Conservation (phyloP, 148 eudicot species). For the Selenicereus undatus region DNA sequence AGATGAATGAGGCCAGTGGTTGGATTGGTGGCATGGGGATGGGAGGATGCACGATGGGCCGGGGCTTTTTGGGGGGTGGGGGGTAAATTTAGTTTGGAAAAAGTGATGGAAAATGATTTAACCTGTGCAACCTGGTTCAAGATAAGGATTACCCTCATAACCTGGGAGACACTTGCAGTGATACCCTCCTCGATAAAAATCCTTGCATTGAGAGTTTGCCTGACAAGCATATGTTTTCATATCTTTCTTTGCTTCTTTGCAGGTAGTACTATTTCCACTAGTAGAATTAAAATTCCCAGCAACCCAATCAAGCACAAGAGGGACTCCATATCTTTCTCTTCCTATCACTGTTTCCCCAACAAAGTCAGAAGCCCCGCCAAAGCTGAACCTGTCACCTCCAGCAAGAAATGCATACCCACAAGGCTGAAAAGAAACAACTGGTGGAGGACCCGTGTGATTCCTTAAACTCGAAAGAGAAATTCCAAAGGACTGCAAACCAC, state of each 20-base stretch:
- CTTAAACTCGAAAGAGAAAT: conserved; percentile 1
- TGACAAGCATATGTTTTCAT: background rate
- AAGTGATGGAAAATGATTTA: background rate
- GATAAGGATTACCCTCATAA: conserved; percentile 4
- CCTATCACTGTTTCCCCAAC: background rate
- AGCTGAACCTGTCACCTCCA: background rate
- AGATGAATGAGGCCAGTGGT: too few relatives aligned
- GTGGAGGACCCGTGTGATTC: background rate
- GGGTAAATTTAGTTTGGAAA: background rate
- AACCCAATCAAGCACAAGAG: conserved; percentile 6
- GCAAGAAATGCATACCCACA: conserved; percentile 3
- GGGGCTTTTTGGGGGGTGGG: background rate
- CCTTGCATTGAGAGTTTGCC: background rate
- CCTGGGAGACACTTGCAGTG: conserved; percentile 6
- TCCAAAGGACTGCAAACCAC: background rate
- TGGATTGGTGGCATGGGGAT: too few relatives aligned
- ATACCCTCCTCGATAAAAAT: conserved; percentile 1
- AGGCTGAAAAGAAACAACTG: background rate
- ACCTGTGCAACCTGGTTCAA: conserved; percentile 6
- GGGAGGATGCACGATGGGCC: background rate
- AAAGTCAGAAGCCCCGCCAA: background rate
- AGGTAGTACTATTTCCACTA: background rate
- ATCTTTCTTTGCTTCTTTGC: background rate
- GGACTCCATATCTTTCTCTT: background rate
- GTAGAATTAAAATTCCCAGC: background rate